Percentiles rank a stretch among this genome's conserved stretches.
phyloP scores from a whole-genome alignment of 352 stramenopile genomes.

The Phytophthora sansomeana region DNA sequence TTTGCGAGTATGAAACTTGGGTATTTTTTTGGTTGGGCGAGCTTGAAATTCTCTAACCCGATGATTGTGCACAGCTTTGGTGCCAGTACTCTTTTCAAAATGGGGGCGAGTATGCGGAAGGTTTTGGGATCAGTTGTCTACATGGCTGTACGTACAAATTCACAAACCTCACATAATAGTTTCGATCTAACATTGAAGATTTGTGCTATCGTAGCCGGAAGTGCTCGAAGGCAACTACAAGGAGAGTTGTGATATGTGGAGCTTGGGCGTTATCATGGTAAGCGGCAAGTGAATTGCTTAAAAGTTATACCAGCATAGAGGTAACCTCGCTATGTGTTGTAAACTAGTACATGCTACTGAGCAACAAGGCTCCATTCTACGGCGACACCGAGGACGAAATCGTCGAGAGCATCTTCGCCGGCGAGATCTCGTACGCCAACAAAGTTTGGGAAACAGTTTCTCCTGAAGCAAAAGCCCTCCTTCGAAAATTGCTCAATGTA shows the following conservation, averaged over 20 bases:
- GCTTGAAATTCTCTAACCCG: background rate
- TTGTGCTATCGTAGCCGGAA: slow-evolving; percentile 47
- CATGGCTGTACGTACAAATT: slow-evolving; percentile 70
- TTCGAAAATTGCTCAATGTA: slow-evolving; percentile 81
- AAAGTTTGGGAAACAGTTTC: slow-evolving; percentile 69
- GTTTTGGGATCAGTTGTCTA: slow-evolving; percentile 84
- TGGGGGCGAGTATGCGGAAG: slow-evolving; percentile 81
- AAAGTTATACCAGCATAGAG: background rate
- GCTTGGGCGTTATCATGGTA: slow-evolving; percentile 86
- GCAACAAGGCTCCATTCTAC: slow-evolving; percentile 77
- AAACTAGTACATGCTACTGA: slow-evolving; percentile 82
- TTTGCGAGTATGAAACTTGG: slow-evolving; percentile 72
- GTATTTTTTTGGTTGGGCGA: background rate
- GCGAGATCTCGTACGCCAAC: slow-evolving; percentile 60
- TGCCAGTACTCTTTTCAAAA: slow-evolving; percentile 79
- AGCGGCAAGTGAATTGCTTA: background rate
- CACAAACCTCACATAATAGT: too few species aligned
- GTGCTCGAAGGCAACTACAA: slow-evolving; percentile 80
- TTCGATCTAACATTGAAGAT: background rate
- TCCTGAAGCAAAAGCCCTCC: slow-evolving; percentile 68
- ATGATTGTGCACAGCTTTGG: slow-evolving; percentile 57
- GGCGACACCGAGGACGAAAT: slow-evolving; percentile 75
- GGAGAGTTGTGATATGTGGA: slow-evolving; percentile 83
- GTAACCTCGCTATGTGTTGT: background rate
- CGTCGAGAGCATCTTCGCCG: slow-evolving; percentile 78